These are phyloP conservation scores for Penicillium sp. DNA, from an alignment of 2,329 filamentous ascomycete genomes.

Conservation along the genomic window DNA sequence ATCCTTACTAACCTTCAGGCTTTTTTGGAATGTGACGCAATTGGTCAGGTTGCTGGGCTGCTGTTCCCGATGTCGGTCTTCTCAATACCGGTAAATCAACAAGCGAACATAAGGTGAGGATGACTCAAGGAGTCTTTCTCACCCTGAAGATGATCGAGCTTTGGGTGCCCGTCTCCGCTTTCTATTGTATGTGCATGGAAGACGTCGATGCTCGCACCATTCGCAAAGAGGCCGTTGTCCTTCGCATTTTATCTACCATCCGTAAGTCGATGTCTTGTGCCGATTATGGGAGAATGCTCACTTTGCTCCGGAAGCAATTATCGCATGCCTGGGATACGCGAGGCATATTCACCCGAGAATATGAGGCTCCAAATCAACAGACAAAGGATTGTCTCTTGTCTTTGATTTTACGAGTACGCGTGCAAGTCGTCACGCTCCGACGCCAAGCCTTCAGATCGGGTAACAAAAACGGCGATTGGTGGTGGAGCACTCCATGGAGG, in stretches of 20 bases:
- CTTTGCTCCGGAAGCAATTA: constrained; percentile 7
- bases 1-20: background rate
- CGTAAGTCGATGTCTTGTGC: background rate
- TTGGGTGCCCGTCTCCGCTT: constrained; percentile 4
- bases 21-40: background rate
- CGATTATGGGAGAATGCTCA: background rate
- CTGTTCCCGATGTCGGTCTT: background rate
- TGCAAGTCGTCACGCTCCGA: background rate
- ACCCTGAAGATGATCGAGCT: background rate
- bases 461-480: background rate
- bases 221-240: constrained; percentile 1
- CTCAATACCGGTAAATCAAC: background rate
- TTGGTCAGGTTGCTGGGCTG: background rate
- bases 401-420: background rate
- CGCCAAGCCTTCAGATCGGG: background rate
- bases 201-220: constrained; percentile 2
- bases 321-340: constrained; percentile 1
- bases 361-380: no score
- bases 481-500: background rate
- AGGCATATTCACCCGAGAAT: background rate
- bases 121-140: background rate
- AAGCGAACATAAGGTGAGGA: background rate
- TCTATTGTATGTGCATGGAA: constrained; percentile 5
- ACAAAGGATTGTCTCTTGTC: no score
- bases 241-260: constrained; percentile 3